Evolutionary conservation across 2,329 filamentous ascomycete species (phyloP).

Genomic region (Trichoderma oligosporum): DNA sequence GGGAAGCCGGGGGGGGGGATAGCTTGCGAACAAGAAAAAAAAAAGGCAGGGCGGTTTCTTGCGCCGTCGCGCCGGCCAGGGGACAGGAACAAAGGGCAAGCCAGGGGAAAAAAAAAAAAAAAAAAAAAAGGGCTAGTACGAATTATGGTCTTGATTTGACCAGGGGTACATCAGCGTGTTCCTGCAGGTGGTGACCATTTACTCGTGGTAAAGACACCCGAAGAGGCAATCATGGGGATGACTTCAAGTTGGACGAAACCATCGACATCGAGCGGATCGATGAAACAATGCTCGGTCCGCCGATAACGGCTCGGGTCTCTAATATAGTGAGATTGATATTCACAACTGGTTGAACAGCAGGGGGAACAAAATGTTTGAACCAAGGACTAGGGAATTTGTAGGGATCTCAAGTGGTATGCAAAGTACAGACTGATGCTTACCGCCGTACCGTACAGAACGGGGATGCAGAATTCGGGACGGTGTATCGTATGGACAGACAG

Average conservation of each 20-base stretch:
- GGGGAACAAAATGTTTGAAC: constrained; percentile 35
- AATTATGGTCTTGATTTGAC: background rate
- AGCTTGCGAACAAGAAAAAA: constrained; percentile 12
- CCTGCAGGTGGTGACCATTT: constrained; percentile 12
- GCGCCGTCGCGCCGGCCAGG: constrained; percentile 18
- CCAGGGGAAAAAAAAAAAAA: constrained; percentile 18
- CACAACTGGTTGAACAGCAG: constrained; percentile 27
- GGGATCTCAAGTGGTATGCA: constrained; percentile 36
- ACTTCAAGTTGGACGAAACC: background rate
- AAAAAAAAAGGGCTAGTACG: constrained; percentile 27
- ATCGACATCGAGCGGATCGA: background rate
- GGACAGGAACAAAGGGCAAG: constrained; percentile 17
- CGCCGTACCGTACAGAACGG: constrained; percentile 20
- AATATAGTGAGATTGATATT: constrained; percentile 1
- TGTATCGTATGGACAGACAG: constrained; percentile 1
- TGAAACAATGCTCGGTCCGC: background rate
- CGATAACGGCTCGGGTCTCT: background rate
- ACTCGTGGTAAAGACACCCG: background rate
- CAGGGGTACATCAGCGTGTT: background rate
- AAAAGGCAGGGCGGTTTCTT: constrained; percentile 20
- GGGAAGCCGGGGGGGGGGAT: constrained; percentile 18
- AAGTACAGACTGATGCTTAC: constrained; percentile 24
- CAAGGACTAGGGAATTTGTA: constrained; percentile 22
- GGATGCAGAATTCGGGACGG: constrained; percentile 5
- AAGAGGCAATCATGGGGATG: constrained; percentile 15